Evolutionary conservation across 352 stramenopile genomes (phyloP).

Genomic region (Phytopythium kandeliae): DNA sequence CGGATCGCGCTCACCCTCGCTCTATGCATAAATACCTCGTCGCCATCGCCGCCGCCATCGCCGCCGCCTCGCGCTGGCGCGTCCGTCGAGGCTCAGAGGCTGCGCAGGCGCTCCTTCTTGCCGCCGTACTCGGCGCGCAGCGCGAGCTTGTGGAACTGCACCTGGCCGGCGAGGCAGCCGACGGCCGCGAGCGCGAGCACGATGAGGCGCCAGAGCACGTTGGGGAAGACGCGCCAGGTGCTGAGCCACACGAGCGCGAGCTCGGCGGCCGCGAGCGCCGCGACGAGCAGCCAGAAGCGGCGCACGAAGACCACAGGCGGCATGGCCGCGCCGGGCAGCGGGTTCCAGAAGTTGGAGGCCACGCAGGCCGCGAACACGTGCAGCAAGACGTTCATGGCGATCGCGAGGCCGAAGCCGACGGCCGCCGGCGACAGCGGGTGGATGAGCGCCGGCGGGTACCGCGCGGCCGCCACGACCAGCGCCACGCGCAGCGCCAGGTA

Average conservation of each 20-base stretch:
- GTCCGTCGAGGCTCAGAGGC: conserved; percentile 47
- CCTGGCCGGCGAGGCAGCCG: conserved; percentile 55
- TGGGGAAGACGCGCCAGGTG: conserved; percentile 73
- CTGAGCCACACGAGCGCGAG: conserved; percentile 75
- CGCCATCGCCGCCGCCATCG: no score
- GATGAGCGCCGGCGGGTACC: conserved; percentile 51
- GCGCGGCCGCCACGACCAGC: conserved; percentile 48
- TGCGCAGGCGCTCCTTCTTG: conserved; percentile 77
- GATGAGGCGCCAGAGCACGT: conserved; percentile 70
- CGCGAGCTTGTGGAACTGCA: conserved; percentile 58
- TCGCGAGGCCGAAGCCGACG: conserved; percentile 70
- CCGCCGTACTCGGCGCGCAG: conserved; percentile 68
- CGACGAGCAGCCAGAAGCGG: conserved; percentile 68
- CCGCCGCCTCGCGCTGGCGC: no score
- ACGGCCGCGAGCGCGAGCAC: conserved; percentile 47
- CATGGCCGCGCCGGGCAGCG: conserved; percentile 43
- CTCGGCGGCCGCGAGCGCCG: conserved; percentile 32
- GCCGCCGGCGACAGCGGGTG: conserved; percentile 67
- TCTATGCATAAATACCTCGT: conserved; percentile 6
- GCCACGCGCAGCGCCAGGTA: conserved; percentile 55
- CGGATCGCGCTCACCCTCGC: no score
- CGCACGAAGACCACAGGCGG: conserved; percentile 65
- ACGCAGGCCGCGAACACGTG: conserved; percentile 71
- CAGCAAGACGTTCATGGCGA: conserved; percentile 77
- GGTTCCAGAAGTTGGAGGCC: conserved; percentile 78